Evolutionary conservation across 441 rosid genomes (phyloP).

Genomic region (Populus hybrid): DNA sequence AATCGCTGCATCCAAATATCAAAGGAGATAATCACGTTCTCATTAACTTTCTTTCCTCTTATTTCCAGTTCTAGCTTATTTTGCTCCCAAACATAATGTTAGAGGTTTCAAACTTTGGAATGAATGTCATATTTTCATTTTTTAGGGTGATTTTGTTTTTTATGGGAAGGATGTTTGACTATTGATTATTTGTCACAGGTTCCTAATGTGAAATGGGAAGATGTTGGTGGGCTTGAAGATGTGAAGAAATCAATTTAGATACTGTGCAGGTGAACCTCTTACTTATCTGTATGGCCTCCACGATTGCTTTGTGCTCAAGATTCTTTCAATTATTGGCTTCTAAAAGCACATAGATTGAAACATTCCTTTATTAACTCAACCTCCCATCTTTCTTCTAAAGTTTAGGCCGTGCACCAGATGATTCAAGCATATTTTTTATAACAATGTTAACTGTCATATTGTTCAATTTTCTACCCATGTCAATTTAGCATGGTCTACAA

Average conservation of each 20-base stretch:
- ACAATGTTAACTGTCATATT: not conserved
- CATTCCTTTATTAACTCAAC: not conserved
- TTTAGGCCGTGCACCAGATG: not conserved
- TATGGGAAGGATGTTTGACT: not conserved
- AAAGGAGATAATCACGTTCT: not conserved
- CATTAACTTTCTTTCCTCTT: not conserved
- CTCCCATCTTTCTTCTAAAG: not conserved
- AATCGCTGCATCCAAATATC: not conserved
- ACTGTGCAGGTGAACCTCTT: slow-evolving; percentile 71
- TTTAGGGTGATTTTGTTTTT: too few relatives aligned
- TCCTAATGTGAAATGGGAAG: slow-evolving; percentile 98
- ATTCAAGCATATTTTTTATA: not conserved
- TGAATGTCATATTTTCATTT: slow-evolving; percentile 1
- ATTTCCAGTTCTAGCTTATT: not conserved
- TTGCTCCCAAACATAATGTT: not conserved
- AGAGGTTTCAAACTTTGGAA: slow-evolving; percentile 2
- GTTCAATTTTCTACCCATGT: not conserved
- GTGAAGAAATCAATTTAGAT: slow-evolving; percentile 91
- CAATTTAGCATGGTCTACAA: not conserved
- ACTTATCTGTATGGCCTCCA: slow-evolving; percentile 9
- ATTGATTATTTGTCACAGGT: slow-evolving; percentile 45
- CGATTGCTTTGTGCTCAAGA: not conserved
- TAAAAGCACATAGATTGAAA: not conserved
- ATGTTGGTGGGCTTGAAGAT: slow-evolving; percentile 98
- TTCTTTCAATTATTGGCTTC: slow-evolving; percentile 13